Conservation (phyloP, 306 rosid genomes). For the Senna tora region DNA sequence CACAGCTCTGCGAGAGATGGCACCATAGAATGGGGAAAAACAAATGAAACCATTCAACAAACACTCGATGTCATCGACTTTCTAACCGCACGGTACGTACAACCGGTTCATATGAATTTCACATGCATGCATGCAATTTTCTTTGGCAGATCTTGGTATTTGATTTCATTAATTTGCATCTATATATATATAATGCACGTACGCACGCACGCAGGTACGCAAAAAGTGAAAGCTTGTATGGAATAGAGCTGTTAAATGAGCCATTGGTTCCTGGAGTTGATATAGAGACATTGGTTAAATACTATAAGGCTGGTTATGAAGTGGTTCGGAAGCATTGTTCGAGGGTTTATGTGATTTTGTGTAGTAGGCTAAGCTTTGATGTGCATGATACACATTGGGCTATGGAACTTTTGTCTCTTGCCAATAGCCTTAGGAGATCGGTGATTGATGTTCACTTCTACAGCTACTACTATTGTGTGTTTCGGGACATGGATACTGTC, state of each 20-base stretch:
- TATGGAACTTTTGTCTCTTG: slow-evolving; percentile 60
- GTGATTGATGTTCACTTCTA: slow-evolving; percentile 80
- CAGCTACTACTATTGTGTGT: slow-evolving; percentile 45
- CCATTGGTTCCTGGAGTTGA: slow-evolving; percentile 61
- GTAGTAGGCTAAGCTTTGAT: slow-evolving; percentile 54
- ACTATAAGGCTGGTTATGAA: slow-evolving; percentile 64
- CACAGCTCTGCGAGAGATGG: slow-evolving; percentile 73
- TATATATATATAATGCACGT: too few relatives aligned
- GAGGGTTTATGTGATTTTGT: slow-evolving; percentile 57
- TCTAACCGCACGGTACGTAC: slow-evolving; percentile 62
- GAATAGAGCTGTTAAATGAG: slow-evolving; percentile 80
- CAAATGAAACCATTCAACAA: slow-evolving; percentile 58
- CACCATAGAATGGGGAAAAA: slow-evolving; percentile 69
- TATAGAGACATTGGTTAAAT: slow-evolving; percentile 51
- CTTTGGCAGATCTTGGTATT: too few relatives aligned
- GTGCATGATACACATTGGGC: slow-evolving; percentile 16
- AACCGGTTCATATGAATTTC: slow-evolving; percentile 44
- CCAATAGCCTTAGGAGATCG: slow-evolving; percentile 42
- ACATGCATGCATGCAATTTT: not conserved
- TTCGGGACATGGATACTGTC: slow-evolving; percentile 40
- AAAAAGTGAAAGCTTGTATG: slow-evolving; percentile 59
- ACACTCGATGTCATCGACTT: slow-evolving; percentile 71
- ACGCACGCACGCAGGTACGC: slow-evolving; percentile 52
- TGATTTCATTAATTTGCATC: not conserved
- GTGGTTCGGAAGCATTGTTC: slow-evolving; percentile 63